Percentiles rank a stretch among this genome's conserved stretches.
Evolutionary conservation across 2,329 filamentous ascomycete genomes (phyloP).

Genomic region (Botrytis deweyae): DNA sequence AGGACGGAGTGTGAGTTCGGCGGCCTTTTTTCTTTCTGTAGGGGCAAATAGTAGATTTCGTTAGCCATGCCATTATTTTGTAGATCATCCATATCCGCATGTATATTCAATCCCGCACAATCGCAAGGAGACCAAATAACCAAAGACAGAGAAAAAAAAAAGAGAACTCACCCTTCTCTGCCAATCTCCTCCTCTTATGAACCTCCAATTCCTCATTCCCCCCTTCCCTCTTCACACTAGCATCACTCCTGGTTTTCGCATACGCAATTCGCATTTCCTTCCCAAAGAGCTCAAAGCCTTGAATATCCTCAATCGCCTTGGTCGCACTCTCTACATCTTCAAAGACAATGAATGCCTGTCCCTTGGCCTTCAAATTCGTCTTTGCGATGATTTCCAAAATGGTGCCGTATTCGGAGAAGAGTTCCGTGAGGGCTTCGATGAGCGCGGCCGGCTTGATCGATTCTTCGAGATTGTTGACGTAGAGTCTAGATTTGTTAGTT

Average conservation of each 20-base stretch:
- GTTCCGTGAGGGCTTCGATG: constrained; percentile 67
- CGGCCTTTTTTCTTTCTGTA: constrained; percentile 72
- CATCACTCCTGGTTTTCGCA: constrained; percentile 82
- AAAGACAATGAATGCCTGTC: constrained; percentile 94
- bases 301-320: constrained; percentile 80
- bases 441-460: constrained; percentile 79
- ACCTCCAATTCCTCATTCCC: constrained; percentile 77
- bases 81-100: not conserved
- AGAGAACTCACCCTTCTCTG: constrained; percentile 74
- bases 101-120: not conserved
- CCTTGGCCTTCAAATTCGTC: constrained; percentile 86
- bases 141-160: not conserved
- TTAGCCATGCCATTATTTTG: not conserved
- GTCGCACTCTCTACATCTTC: constrained; percentile 76
- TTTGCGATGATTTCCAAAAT: constrained; percentile 85
- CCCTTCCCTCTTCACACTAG: constrained; percentile 74
- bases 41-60: not conserved
- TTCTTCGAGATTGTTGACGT: constrained; percentile 86
- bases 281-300: constrained; percentile 90
- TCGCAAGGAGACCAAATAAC: not conserved
- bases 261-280: constrained; percentile 85
- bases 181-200: constrained; percentile 80
- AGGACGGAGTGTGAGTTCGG: constrained; percentile 67
- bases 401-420: constrained; percentile 87
- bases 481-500: constrained; percentile 50